Evolutionary conservation across 495 filamentous ascomycete species (phyloP).

Genomic region (Annulohypoxylon nitens): DNA sequence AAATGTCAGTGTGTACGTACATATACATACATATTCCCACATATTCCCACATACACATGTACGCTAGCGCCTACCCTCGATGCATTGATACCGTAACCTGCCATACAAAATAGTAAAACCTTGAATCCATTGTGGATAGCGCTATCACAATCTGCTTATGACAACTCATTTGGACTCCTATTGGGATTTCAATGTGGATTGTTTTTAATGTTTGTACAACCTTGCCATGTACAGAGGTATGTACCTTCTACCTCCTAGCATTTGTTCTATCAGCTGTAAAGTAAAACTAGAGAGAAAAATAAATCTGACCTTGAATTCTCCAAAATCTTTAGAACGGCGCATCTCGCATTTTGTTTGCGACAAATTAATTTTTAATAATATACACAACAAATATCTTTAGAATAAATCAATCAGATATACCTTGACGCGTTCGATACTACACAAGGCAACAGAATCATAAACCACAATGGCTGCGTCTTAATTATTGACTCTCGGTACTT

Average conservation of each 20-base stretch:
- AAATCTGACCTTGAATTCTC: not conserved
- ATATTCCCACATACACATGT: not conserved
- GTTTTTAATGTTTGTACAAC: too few relatives aligned
- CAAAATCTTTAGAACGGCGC: not conserved
- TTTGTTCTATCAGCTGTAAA: not conserved
- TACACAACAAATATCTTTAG: not conserved
- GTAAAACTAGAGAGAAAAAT: not conserved
- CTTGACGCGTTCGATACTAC: not conserved
- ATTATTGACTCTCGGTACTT: constrained; percentile 15
- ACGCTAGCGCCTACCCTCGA: constrained; percentile 10
- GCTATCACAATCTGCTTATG: constrained; percentile 22
- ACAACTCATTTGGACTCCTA: constrained; percentile 25
- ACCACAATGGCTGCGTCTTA: not conserved
- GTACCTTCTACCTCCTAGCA: too few relatives aligned
- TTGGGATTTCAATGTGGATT: not conserved
- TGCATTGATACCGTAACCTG: constrained; percentile 10
- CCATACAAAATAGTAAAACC: not conserved
- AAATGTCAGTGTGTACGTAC: not conserved
- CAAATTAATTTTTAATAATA: not conserved
- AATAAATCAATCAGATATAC: not conserved
- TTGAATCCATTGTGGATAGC: not conserved
- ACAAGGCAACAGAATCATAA: not conserved
- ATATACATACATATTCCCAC: not conserved
- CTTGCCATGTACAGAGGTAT: not conserved
- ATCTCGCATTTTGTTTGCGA: not conserved